Percentiles rank a stretch among this genome's conserved stretches.
phyloP scores from a whole-genome alignment of 1,284 basidiomycete species.

The Neotropicomus parvogracilis region DNA sequence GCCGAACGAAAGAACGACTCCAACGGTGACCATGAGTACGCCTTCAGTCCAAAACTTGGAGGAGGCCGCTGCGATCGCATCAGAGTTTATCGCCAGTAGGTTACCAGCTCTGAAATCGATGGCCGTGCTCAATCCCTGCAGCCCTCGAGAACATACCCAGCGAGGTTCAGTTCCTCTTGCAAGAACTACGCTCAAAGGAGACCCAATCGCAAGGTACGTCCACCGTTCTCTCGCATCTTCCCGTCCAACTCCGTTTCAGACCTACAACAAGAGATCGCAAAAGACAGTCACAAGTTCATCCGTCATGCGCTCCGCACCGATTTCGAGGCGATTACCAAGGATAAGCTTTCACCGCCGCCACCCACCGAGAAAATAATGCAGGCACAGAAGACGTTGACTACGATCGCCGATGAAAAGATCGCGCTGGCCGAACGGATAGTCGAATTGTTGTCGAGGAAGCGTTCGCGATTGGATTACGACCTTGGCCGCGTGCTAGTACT shows the following conservation, averaged over 20 bases:
- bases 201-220: conserved; percentile 46
- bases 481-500: conserved; percentile 49
- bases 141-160: conserved; percentile 74
- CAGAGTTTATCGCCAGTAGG: conserved; percentile 66
- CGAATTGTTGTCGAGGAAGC: conserved; percentile 48
- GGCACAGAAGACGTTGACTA: conserved; percentile 32
- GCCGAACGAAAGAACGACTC: conserved; percentile 2
- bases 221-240: neutral
- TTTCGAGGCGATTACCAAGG: conserved; percentile 20
- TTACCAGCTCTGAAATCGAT: conserved; percentile 26
- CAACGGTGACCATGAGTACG: conserved; percentile 26
- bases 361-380: conserved; percentile 32
- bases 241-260: conserved; percentile 34
- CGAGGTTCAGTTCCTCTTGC: conserved; percentile 67
- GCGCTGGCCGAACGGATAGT: conserved; percentile 52
- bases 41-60: conserved; percentile 44
- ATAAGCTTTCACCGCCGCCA: conserved; percentile 30
- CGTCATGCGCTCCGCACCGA: conserved; percentile 44
- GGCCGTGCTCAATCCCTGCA: conserved; percentile 5
- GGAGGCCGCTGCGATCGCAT: conserved; percentile 63
- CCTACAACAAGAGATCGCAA: conserved; percentile 51
- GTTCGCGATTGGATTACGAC: conserved; percentile 55
- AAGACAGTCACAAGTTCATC: conserved; percentile 51
- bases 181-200: conserved; percentile 67
- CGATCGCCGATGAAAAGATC: conserved; percentile 53